phyloP scores from a whole-genome alignment of 495 filamentous ascomycete genomes.

The Jackrogersella multiformis region DNA sequence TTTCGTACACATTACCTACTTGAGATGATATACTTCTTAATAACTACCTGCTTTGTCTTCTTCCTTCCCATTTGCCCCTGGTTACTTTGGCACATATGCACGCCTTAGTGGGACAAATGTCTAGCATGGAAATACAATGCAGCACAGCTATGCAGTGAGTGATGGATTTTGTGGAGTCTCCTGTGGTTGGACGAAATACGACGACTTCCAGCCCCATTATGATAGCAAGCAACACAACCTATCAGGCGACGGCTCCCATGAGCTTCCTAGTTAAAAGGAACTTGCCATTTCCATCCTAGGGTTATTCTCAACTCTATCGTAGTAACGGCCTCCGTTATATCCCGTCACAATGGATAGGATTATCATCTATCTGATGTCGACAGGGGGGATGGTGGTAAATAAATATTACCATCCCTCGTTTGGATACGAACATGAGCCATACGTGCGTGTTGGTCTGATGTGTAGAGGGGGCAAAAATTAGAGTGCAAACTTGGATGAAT shows the following conservation, averaged over 20 bases:
- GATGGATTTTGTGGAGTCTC: constrained; percentile 25
- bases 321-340: constrained; percentile 9
- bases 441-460: constrained; percentile 11
- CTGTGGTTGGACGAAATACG: constrained; percentile 60
- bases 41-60: neutral
- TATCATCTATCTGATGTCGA: constrained; percentile 14
- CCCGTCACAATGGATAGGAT: constrained; percentile 23
- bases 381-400: constrained; percentile 26
- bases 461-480: constrained; percentile 28
- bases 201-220: constrained; percentile 38
- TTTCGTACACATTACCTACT: constrained; percentile 2
- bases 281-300: constrained; percentile 22
- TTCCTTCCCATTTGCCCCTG: constrained; percentile 5
- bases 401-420: constrained; percentile 17
- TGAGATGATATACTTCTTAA: constrained; percentile 6
- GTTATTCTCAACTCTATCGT: constrained; percentile 12
- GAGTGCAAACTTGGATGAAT: constrained; percentile 1
- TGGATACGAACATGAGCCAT: constrained; percentile 25
- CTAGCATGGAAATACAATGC: constrained; percentile 28
- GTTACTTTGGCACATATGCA: constrained; percentile 27
- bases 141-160: constrained; percentile 18
- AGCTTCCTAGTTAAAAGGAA: constrained; percentile 23
- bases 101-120: constrained; percentile 30
- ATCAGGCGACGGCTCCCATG: constrained; percentile 17
- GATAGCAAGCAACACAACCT: constrained; percentile 37